A percentile compares a stretch with the other conserved stretches of the same genome.
Conservation (phyloP, 2,329 filamentous ascomycete species). For the Penicillium sp. region DNA sequence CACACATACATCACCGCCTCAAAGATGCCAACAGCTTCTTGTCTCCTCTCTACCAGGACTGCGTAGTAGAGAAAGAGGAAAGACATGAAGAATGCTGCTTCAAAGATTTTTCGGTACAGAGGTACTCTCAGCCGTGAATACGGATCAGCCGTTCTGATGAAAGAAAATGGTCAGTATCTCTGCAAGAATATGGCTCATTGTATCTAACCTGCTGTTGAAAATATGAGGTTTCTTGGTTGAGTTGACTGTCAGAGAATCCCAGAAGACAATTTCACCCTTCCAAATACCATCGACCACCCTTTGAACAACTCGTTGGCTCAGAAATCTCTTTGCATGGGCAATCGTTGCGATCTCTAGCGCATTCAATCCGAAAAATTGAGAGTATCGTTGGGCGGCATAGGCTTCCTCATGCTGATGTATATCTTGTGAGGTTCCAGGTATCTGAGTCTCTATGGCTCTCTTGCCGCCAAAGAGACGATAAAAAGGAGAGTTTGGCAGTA, state of each 20-base stretch:
- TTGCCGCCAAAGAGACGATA: slow-evolving; percentile 33
- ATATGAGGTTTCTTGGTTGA: slow-evolving; percentile 73
- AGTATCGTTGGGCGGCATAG: slow-evolving; percentile 60
- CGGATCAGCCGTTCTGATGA: slow-evolving; percentile 59
- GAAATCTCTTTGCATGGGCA: slow-evolving; percentile 77
- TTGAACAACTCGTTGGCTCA: slow-evolving; percentile 76
- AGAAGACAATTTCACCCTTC: slow-evolving; percentile 83
- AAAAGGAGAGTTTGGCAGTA: slow-evolving; percentile 27
- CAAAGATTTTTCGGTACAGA: slow-evolving; percentile 79
- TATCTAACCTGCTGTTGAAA: slow-evolving; percentile 59
- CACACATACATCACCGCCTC: slow-evolving; percentile 79
- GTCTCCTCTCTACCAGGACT: slow-evolving; percentile 74
- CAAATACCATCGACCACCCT: slow-evolving; percentile 81
- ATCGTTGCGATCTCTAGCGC: slow-evolving; percentile 83
- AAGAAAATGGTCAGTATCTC: slow-evolving; percentile 22
- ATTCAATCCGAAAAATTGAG: slow-evolving; percentile 74
- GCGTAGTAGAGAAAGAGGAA: slow-evolving; percentile 81
- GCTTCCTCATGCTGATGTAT: slow-evolving; percentile 44
- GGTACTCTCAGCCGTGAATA: slow-evolving; percentile 76
- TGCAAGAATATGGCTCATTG: not conserved
- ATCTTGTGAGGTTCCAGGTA: slow-evolving; percentile 51
- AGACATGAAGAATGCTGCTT: slow-evolving; percentile 73
- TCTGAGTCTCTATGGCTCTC: slow-evolving; percentile 29
- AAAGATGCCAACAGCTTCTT: slow-evolving; percentile 61
- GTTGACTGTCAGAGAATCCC: slow-evolving; percentile 72